phyloP scores from a whole-genome alignment of 345 rosid species.

The Triadica sebifera region DNA sequence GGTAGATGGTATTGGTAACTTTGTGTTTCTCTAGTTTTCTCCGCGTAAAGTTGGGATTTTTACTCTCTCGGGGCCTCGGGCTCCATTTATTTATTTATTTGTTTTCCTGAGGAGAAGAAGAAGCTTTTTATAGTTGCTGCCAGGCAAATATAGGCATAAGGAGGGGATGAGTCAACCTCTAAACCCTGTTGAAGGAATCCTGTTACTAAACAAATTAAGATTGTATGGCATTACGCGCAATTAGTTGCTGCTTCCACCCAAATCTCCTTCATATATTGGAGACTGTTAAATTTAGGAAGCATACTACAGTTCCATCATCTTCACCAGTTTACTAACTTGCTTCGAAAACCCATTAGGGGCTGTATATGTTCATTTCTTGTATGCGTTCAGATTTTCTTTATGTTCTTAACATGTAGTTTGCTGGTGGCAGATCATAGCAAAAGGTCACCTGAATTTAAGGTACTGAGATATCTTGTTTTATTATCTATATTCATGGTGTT shows the following conservation, averaged over 20 bases:
- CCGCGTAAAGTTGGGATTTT: too few species aligned
- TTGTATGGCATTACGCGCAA: slow-evolving; percentile 7
- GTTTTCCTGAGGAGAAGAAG: neutral
- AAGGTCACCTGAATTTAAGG: slow-evolving; percentile 29
- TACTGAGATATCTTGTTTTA: slow-evolving; percentile 5
- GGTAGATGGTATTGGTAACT: too few species aligned
- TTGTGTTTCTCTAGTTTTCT: too few species aligned
- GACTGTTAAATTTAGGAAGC: slow-evolving; percentile 6
- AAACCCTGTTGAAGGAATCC: slow-evolving; percentile 19
- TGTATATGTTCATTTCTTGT: neutral
- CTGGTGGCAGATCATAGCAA: slow-evolving; percentile 14
- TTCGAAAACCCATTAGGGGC: neutral
- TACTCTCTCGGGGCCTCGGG: too few species aligned
- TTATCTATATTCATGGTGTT: neutral
- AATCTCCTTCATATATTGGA: slow-evolving; percentile 9
- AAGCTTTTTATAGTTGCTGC: neutral
- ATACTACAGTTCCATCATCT: slow-evolving; percentile 23
- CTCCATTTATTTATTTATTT: too few species aligned
- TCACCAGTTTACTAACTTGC: slow-evolving; percentile 26
- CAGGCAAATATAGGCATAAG: neutral
- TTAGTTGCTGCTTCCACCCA: slow-evolving; percentile 22
- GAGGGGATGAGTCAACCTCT: slow-evolving; percentile 34
- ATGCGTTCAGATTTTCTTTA: neutral
- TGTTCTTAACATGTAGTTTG: slow-evolving; percentile 38
- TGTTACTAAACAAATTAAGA: slow-evolving; percentile 15